phyloP scores from a whole-genome alignment of 495 filamentous ascomycete species.

The Glonium stellatum region DNA sequence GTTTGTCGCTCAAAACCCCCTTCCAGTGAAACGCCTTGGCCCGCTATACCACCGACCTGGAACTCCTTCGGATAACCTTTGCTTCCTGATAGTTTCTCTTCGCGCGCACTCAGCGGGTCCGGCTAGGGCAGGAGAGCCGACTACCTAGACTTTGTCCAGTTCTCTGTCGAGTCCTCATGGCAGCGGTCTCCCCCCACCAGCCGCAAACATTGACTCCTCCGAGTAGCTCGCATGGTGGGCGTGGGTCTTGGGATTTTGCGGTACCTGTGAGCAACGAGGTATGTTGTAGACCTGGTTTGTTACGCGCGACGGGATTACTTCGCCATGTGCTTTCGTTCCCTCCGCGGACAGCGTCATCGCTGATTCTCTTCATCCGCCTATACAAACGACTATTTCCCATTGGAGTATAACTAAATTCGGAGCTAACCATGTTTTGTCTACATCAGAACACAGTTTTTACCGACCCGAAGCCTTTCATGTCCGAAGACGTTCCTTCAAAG shows the following conservation, averaged over 20 bases:
- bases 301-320: not conserved
- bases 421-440: conserved; percentile 2
- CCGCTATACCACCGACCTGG: not conserved
- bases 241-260: conserved; percentile 47
- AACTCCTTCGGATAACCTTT: not conserved
- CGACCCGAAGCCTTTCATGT: conserved; percentile 26
- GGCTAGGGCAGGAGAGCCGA: not conserved
- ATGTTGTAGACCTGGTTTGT: conserved; percentile 8
- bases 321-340: conserved; percentile 4
- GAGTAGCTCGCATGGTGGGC: conserved; percentile 45
- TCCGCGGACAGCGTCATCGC: not conserved
- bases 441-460: conserved; percentile 14
- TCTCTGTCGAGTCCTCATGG: conserved; percentile 10
- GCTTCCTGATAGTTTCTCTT: not conserved
- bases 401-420: not conserved
- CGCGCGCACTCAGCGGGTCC: not conserved
- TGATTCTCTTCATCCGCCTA: not conserved
- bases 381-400: not conserved
- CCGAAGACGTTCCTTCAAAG: conserved; percentile 20
- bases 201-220: conserved; percentile 41
- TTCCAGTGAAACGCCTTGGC: not conserved
- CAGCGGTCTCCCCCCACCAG: conserved; percentile 23
- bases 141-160: not conserved
- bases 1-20: not conserved
- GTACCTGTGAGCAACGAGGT: conserved; percentile 36